Percentiles rank a stretch among this genome's conserved stretches.
Evolutionary conservation across 1,139 yeast genomes (phyloP).

Genomic region (Magnusiomyces clavatus): DNA sequence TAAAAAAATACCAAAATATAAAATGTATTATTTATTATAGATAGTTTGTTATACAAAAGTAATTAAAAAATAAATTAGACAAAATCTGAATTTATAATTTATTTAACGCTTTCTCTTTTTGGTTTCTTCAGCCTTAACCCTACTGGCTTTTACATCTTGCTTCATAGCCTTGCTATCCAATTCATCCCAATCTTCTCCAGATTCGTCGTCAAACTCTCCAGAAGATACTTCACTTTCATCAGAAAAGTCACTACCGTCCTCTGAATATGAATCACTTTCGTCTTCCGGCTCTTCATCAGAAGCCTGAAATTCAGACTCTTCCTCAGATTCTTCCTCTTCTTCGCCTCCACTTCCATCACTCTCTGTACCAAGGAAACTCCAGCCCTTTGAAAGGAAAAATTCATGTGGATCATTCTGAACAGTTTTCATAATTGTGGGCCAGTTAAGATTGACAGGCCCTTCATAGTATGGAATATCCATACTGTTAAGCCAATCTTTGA

Average conservation of each 20-base stretch:
- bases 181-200: constrained; percentile 35
- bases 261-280: constrained; percentile 21
- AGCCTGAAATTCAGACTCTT: constrained; percentile 33
- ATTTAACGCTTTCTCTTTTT: constrained; percentile 14
- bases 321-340: constrained; percentile 36
- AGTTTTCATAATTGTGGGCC: constrained; percentile 95
- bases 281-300: constrained; percentile 28
- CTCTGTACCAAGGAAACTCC: constrained; percentile 73
- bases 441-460: constrained; percentile 91
- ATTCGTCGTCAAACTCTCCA: constrained; percentile 27
- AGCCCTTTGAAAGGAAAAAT: constrained; percentile 81
- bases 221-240: constrained; percentile 15
- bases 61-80: background rate
- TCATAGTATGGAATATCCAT: constrained; percentile 93
- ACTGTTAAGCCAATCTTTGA: constrained; percentile 93
- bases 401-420: constrained; percentile 88
- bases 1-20: background rate
- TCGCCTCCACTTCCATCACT: constrained; percentile 49
- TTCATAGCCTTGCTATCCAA: constrained; percentile 32
- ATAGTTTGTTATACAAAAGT: background rate
- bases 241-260: constrained; percentile 17
- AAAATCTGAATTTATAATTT: background rate
- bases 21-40: background rate
- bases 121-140: constrained; percentile 14
- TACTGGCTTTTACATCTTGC: constrained; percentile 22